Percentiles rank a stretch among this genome's conserved stretches.
These are phyloP conservation scores for Eucalyptus erythrocorys DNA, from an alignment of 345 rosid genomes.

Conservation along the genomic window DNA sequence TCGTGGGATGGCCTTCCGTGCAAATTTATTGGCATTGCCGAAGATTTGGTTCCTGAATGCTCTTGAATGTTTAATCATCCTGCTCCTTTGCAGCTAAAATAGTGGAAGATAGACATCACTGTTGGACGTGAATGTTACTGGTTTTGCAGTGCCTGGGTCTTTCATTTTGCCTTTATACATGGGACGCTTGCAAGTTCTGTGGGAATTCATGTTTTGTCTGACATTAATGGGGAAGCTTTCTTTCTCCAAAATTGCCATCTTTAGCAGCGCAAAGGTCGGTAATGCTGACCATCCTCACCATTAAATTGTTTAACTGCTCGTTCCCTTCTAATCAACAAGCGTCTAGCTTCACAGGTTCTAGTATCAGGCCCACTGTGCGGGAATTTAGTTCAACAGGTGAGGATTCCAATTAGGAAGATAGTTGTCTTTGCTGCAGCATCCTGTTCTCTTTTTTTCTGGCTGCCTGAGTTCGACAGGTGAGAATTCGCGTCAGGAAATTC, in stretches of 20 bases:
- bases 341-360: slow-evolving; percentile 82
- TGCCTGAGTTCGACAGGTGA: background rate
- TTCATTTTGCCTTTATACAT: background rate
- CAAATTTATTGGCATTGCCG: background rate
- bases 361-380: slow-evolving; percentile 95
- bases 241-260: background rate
- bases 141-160: background rate
- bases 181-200: background rate
- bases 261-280: background rate
- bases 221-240: background rate
- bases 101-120: background rate
- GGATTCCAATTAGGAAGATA: slow-evolving; percentile 30
- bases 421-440: background rate
- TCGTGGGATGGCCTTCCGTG: slow-evolving; percentile 2
- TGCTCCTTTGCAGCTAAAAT: background rate
- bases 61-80: background rate
- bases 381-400: slow-evolving; percentile 67
- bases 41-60: background rate
- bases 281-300: background rate
- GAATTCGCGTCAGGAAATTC: slow-evolving; percentile 27
- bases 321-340: slow-evolving; percentile 28
- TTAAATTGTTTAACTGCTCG: background rate
- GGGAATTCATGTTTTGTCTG: background rate
- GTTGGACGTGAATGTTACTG: background rate
- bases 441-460: background rate